phyloP scores from a whole-genome alignment of 805 yeast species.

The Ascoidea rubescens region DNA sequence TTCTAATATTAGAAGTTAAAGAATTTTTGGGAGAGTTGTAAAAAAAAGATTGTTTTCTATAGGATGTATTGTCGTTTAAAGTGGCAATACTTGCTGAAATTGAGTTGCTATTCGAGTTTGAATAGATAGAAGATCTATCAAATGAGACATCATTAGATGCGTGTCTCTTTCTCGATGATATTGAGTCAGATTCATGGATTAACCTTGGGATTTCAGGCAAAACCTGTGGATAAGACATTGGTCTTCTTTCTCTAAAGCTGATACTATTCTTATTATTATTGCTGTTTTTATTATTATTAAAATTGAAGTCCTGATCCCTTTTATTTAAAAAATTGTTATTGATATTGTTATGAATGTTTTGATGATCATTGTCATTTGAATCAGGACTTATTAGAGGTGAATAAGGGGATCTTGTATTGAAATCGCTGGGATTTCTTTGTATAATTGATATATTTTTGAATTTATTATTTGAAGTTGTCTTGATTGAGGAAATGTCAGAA shows the following conservation, averaged over 20 bases:
- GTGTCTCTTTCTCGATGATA: conserved; percentile 13
- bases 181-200: conserved; percentile 5
- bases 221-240: conserved; percentile 1
- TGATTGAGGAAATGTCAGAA: too few species aligned
- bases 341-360: too few species aligned
- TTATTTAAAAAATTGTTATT: not conserved
- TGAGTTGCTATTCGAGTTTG: too few species aligned
- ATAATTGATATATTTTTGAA: too few species aligned
- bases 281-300: not conserved
- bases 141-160: conserved; percentile 11
- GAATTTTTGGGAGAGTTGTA: not conserved
- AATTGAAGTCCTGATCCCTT: conserved; percentile 4
- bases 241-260: not conserved
- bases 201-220: not conserved
- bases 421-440: not conserved
- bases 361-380: too few species aligned
- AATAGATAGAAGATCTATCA: not conserved
- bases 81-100: not conserved
- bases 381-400: not conserved
- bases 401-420: not conserved
- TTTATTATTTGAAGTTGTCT: too few species aligned
- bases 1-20: too few species aligned
- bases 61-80: not conserved
- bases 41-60: not conserved
- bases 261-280: not conserved